Base-by-base conservation (phyloP, 2,329 filamentous ascomycete genomes). In the Fusarium foetens region DNA sequence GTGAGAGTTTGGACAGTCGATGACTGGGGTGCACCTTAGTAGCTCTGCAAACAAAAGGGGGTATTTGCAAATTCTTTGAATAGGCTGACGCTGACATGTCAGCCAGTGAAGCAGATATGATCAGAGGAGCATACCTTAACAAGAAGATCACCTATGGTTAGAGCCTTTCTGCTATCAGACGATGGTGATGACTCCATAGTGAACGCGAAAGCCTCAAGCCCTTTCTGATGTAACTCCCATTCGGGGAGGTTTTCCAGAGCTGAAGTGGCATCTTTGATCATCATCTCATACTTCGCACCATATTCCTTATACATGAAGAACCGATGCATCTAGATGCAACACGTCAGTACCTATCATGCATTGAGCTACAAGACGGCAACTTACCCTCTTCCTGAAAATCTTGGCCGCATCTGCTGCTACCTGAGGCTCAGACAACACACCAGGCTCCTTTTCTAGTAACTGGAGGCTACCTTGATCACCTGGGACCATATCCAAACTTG, bases 301-400 rank as follows among this genome's bases (percentile, higher is more conserved):
- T 97, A 99, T 75, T 97, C 93, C 82, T 97, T 93, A 79, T 99
- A 99, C 54, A 92, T 86, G 78, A 93, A 92, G 82, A 98, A 96
- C 0, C 91, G 90, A 66, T 89, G 88, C 83, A 97, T 91, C 93
- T 97, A 71, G 58, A 19, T 38, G 19, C 35, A 52, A 23, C 14
- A 21, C 33, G 36, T 51, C 38, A 46, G 17, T 13, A 12, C 33
- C 6, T 13, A 12, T 16, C 9, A 14, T 12, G 33, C 63, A 62
- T 3, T 13, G n/a, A 23, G n/a, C 54, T 13, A 5, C 14, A 23
- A 23, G 5, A 46, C 16, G 16, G 6, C 14, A 11, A 65, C 79
- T 66, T 81, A 89, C 90, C 83, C 88, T 90, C 74, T 86, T 87
- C 14, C 83, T 84, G 77, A 92, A 92, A 12, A 90, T 81, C 73